A percentile compares a stretch with the other conserved stretches of the same genome.
Evolutionary conservation across 2,329 filamentous ascomycete species (phyloP).

Genomic region (Neofusicoccum sp.): DNA sequence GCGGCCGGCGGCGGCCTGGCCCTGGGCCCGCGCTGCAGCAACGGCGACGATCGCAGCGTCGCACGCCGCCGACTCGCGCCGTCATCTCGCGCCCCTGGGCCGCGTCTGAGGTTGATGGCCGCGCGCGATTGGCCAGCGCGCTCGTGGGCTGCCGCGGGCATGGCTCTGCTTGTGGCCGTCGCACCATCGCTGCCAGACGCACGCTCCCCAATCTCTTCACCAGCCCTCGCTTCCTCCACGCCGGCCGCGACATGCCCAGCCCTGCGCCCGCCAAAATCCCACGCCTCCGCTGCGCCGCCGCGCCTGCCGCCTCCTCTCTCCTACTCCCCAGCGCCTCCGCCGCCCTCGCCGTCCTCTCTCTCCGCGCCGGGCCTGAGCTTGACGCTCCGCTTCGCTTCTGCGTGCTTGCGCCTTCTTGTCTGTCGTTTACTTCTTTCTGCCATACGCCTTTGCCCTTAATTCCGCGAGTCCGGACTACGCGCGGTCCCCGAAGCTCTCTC

Average conservation of each 20-base stretch:
- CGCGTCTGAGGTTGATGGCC: background rate
- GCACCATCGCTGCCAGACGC: constrained; percentile 3
- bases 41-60: no score
- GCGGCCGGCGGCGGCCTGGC: no score
- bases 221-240: constrained; percentile 11
- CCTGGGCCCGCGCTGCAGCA: no score
- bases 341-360: background rate
- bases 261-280: background rate
- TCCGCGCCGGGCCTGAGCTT: constrained; percentile 4
- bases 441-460: constrained; percentile 13
- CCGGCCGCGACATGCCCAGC: background rate
- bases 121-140: constrained; percentile 3
- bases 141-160: constrained; percentile 7
- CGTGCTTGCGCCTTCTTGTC: constrained; percentile 9
- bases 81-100: no score
- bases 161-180: constrained; percentile 12
- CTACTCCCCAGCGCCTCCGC: background rate
- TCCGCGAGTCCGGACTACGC: constrained; percentile 10
- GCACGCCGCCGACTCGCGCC: no score
- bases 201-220: constrained; percentile 7
- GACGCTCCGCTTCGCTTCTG: constrained; percentile 11
- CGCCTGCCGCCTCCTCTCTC: background rate
- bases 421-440: constrained; percentile 8
- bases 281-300: background rate
- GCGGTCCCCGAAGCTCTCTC: background rate